Conservation (phyloP, 2,329 filamentous ascomycete species). For the Aspergillus sergii region DNA sequence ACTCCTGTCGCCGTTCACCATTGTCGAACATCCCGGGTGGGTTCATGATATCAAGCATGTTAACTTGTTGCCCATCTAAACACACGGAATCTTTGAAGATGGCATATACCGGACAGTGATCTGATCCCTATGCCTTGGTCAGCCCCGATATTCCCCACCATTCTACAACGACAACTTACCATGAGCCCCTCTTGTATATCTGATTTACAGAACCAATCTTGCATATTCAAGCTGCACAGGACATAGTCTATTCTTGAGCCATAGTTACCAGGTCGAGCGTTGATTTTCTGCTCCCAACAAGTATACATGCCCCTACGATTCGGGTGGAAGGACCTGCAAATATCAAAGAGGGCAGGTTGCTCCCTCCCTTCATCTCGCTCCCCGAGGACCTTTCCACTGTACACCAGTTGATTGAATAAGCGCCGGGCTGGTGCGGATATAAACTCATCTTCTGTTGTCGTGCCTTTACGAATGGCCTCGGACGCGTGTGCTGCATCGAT, state of each 20-base stretch:
- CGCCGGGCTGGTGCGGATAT: slow-evolving; percentile 71
- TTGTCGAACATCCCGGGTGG: slow-evolving; percentile 69
- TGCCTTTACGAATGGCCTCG: slow-evolving; percentile 72
- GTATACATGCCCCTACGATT: slow-evolving; percentile 89
- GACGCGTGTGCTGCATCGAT: slow-evolving; percentile 76
- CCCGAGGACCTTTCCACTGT: slow-evolving; percentile 67
- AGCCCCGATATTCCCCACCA: background rate
- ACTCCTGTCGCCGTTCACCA: slow-evolving; percentile 68
- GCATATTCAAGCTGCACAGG: slow-evolving; percentile 77
- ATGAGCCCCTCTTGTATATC: slow-evolving; percentile 93
- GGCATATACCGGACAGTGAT: slow-evolving; percentile 93
- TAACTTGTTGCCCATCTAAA: slow-evolving; percentile 51
- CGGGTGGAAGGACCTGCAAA: slow-evolving; percentile 80
- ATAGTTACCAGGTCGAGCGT: slow-evolving; percentile 92
- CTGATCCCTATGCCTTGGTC: slow-evolving; percentile 65
- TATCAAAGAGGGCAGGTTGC: slow-evolving; percentile 75
- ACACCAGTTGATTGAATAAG: slow-evolving; percentile 83
- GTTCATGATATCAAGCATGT: slow-evolving; percentile 76
- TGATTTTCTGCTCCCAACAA: slow-evolving; percentile 93
- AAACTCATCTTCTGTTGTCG: slow-evolving; percentile 70
- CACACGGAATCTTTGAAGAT: slow-evolving; percentile 66
- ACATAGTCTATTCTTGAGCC: slow-evolving; percentile 94
- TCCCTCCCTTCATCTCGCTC: slow-evolving; percentile 70
- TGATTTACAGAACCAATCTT: slow-evolving; percentile 74
- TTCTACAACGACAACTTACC: slow-evolving; percentile 36